phyloP scores from a whole-genome alignment of 2,329 filamentous ascomycete genomes.

The Nothophoma quercina region DNA sequence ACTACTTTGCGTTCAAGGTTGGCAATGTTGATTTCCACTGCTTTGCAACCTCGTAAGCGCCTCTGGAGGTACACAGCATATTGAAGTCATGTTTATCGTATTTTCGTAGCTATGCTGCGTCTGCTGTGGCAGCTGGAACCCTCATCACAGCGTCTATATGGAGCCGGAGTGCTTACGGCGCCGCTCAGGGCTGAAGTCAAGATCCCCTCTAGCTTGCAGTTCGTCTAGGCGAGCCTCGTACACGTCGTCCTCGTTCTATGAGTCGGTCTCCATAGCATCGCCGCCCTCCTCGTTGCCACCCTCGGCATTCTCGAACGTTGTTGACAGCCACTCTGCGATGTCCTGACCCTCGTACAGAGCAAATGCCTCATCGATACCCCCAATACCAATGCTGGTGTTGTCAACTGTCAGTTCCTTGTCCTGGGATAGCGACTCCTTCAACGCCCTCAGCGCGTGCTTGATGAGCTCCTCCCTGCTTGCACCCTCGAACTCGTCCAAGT shows the following conservation, averaged over 20 bases:
- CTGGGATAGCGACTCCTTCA: slow-evolving; percentile 95
- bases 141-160: neutral
- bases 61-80: neutral
- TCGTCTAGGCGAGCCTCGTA: slow-evolving; percentile 1
- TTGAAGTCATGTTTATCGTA: slow-evolving; percentile 28
- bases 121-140: slow-evolving; percentile 7
- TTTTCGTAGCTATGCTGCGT: slow-evolving; percentile 29
- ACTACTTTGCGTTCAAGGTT: too few species aligned
- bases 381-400: slow-evolving; percentile 91
- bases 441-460: slow-evolving; percentile 84
- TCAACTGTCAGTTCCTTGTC: slow-evolving; percentile 98
- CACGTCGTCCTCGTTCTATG: slow-evolving; percentile 23
- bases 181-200: neutral
- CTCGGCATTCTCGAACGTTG: slow-evolving; percentile 60
- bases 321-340: slow-evolving; percentile 85
- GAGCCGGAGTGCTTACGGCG: neutral
- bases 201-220: neutral
- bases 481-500: slow-evolving; percentile 82
- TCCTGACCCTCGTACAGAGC: slow-evolving; percentile 90
- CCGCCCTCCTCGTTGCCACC: slow-evolving; percentile 45
- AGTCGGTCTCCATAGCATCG: slow-evolving; percentile 66
- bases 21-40: too few species aligned
- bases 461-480: slow-evolving; percentile 85
- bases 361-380: slow-evolving; percentile 81
- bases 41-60: neutral